Evolutionary conservation across 352 stramenopile genomes (phyloP).

Genomic region (Pythium guiyangense): DNA sequence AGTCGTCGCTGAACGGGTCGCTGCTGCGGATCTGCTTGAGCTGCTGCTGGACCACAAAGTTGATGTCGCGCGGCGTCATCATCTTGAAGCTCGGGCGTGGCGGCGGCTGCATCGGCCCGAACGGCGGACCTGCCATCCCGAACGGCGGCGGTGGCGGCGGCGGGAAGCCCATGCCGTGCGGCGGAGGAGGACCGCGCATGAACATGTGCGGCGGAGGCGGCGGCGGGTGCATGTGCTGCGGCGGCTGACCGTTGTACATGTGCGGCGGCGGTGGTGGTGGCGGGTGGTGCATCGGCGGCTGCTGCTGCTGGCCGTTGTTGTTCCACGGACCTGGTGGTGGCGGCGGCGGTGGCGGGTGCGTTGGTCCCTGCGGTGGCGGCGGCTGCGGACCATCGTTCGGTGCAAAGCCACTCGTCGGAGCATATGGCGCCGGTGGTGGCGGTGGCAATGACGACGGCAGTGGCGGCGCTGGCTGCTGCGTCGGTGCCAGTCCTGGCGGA

Average conservation of each 20-base stretch:
- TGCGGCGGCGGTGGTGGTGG: conserved; percentile 19
- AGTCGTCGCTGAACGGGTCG: conserved; percentile 86
- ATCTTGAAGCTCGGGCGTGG: conserved; percentile 63
- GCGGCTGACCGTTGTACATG: conserved; percentile 23
- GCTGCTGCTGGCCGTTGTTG: conserved; percentile 21
- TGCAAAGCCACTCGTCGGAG: no score
- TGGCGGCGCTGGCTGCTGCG: conserved; percentile 6
- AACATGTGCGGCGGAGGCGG: conserved; percentile 25
- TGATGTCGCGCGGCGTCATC: conserved; percentile 83
- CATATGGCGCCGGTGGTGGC: conserved; percentile 10
- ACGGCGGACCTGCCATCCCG: conserved; percentile 9
- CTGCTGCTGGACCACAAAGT: conserved; percentile 82
- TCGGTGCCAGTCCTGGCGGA: conserved; percentile 1
- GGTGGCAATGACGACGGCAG: conserved; percentile 14
- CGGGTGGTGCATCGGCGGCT: conserved; percentile 7
- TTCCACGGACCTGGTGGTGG: conserved; percentile 26
- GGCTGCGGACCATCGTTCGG: no score
- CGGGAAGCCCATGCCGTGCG: conserved; percentile 29
- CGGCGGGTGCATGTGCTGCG: conserved; percentile 29
- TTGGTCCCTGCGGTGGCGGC: neutral
- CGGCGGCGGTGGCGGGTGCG: conserved; percentile 5
- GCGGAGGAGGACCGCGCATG: conserved; percentile 32
- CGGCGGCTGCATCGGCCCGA: conserved; percentile 26
- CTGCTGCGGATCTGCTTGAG: conserved; percentile 85
- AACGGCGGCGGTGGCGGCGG: conserved; percentile 14